Evolutionary conservation across 768 basidiomycete species (phyloP).

Genomic region (Hysterangium stoloniferum): DNA sequence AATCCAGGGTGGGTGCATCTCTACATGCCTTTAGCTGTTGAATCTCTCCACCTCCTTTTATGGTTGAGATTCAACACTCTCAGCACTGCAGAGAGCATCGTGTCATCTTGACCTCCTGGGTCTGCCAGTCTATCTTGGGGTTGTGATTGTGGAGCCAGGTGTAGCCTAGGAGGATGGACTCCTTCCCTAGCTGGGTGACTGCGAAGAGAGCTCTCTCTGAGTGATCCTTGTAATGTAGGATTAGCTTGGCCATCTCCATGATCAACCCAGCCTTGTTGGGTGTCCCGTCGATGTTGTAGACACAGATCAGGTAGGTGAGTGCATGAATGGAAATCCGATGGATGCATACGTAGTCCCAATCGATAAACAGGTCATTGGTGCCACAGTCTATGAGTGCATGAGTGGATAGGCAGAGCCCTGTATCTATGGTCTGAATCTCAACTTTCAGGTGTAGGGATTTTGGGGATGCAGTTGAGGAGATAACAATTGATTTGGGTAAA

Average conservation of each 20-base stretch:
- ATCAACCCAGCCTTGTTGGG: neutral
- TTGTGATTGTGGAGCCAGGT: neutral
- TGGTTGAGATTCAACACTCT: neutral
- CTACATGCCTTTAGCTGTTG: too few species aligned
- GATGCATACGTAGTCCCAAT: neutral
- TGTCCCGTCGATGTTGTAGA: conserved; percentile 1
- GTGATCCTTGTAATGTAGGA: neutral
- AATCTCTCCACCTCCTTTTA: neutral
- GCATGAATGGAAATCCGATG: neutral
- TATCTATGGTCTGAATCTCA: too few species aligned
- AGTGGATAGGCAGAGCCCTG: too few species aligned
- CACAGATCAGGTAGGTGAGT: neutral
- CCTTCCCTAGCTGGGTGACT: neutral
- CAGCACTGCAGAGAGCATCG: neutral
- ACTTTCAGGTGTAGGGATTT: too few species aligned
- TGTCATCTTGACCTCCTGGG: neutral
- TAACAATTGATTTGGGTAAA: too few species aligned
- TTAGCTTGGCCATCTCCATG: neutral
- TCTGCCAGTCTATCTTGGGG: neutral
- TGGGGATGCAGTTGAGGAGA: too few species aligned
- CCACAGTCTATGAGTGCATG: conserved; percentile 14
- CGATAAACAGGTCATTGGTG: neutral
- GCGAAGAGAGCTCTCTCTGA: neutral
- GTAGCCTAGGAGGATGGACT: neutral
- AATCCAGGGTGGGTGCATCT: too few species aligned